phyloP scores from a whole-genome alignment of 495 filamentous ascomycete species.

The Neurospora tetrasperma region DNA sequence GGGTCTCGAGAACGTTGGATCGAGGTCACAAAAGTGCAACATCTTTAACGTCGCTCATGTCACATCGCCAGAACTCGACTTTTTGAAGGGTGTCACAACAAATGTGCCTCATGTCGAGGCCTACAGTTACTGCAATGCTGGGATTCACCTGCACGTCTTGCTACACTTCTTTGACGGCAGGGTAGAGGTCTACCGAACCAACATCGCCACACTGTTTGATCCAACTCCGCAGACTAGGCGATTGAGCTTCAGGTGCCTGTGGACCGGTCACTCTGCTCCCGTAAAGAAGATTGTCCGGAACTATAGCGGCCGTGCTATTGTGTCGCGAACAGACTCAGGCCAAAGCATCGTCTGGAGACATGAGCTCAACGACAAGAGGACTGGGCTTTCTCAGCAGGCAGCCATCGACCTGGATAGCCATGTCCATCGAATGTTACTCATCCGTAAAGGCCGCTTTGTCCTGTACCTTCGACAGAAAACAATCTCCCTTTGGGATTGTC shows the following conservation, averaged over 20 bases:
- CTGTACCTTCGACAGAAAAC: conserved; percentile 70
- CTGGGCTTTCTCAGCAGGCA: conserved; percentile 56
- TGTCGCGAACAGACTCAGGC: conserved; percentile 70
- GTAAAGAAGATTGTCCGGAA: conserved; percentile 82
- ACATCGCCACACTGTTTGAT: conserved; percentile 73
- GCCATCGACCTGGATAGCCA: conserved; percentile 58
- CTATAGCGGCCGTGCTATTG: conserved; percentile 63
- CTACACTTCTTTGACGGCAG: conserved; percentile 80
- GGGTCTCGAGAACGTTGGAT: conserved; percentile 84
- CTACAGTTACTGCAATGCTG: conserved; percentile 57
- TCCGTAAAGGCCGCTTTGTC: conserved; percentile 65
- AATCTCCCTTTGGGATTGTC: conserved; percentile 74
- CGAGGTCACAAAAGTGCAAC: conserved; percentile 54
- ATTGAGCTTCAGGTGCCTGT: conserved; percentile 48
- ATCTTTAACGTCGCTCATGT: conserved; percentile 86
- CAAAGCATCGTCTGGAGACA: conserved; percentile 82
- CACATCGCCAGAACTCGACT: conserved; percentile 51
- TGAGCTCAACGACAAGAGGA: conserved; percentile 27
- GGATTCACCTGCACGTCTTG: conserved; percentile 61
- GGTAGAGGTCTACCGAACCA: conserved; percentile 70
- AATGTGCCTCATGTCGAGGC: conserved; percentile 54
- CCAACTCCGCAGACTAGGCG: conserved; percentile 57
- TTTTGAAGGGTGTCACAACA: conserved; percentile 36
- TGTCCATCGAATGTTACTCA: conserved; percentile 73
- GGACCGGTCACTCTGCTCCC: conserved; percentile 75